Evolutionary conservation across 23 red algal genomes (phyloP), one percentile per base, ranked within the genome.

Genomic region (Gracilaria caudata): DNA sequence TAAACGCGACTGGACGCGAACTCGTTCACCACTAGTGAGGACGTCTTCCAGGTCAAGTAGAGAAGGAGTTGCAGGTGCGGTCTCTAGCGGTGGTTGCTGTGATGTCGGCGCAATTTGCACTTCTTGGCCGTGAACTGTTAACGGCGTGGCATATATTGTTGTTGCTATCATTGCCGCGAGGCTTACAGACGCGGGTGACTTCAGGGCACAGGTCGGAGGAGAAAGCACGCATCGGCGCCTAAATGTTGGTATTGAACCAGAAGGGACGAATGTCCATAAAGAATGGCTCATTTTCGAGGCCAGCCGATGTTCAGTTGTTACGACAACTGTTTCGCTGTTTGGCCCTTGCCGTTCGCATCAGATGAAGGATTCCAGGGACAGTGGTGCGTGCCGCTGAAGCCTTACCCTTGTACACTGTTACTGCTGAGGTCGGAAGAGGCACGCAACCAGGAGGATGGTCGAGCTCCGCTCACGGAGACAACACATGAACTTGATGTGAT

Each of bases 41-140:
- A 75, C 70, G 19, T 47, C 25, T 47, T 75, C 70, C 37, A 75
- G 38, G 19, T 75, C 70, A 29, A 75, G 70, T 49, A 75, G 70
- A 28, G 70, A 75, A 11, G 70, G 70, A n/a, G 70, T 75, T 75
- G 70, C 1, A 1, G 70, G 40, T 9, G 40, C 20, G 7, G 70
- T 43, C 47, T 75, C 39, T 19, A 49, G 40, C 3, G 70, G 37
- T 17, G 14, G 61, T 33, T 29, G 30, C 23, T 35, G 61, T 33
- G 2, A 30, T 37, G 23, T 14, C 1, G 61, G 12, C 13, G 23
- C 70, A 4, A 1, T 24, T 75, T 38, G 20, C 14, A 16, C 37
- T 16, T 46, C 21, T 16, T 24, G 38, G 39, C 39, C 70, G 38
- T 46, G 70, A 43, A 75, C 4, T 47, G 43, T 26, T 26, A 24